phyloP scores from a whole-genome alignment of 148 eudicot genomes.

The Rhododendron williamsianum region DNA sequence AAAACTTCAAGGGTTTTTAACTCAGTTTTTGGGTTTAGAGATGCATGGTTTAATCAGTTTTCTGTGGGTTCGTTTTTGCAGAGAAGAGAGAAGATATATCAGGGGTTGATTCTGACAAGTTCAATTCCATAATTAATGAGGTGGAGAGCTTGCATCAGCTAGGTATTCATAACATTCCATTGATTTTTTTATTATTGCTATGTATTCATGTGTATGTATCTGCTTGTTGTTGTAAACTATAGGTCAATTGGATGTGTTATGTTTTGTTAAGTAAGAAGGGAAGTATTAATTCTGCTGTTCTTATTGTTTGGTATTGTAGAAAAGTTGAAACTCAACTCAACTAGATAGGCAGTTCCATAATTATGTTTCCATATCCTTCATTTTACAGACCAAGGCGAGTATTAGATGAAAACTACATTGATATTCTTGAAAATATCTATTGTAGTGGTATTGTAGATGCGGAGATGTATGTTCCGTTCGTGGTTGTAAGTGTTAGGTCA shows the following conservation, averaged over 20 bases:
- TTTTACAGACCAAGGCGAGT: background rate
- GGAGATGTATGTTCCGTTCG: background rate
- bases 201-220: no score
- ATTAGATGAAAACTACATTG: background rate
- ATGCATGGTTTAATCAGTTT: background rate
- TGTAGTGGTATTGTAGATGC: background rate
- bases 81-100: constrained; percentile 59
- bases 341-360: background rate
- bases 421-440: background rate
- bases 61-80: constrained; percentile 23
- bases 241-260: background rate
- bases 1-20: background rate
- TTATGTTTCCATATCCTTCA: background rate
- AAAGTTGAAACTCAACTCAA: background rate
- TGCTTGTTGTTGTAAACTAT: background rate
- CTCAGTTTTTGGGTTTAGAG: background rate
- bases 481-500: background rate
- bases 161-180: constrained; percentile 36
- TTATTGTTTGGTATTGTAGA: background rate
- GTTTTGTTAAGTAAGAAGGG: background rate
- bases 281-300: background rate
- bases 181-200: background rate
- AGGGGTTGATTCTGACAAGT: constrained; percentile 49
- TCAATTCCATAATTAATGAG: constrained; percentile 51
- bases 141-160: constrained; percentile 75